Percentiles rank a stretch among this genome's conserved stretches.
Evolutionary conservation across 164 flowering plant species (phyloP).

Genomic region (Liriodendron chinense): DNA sequence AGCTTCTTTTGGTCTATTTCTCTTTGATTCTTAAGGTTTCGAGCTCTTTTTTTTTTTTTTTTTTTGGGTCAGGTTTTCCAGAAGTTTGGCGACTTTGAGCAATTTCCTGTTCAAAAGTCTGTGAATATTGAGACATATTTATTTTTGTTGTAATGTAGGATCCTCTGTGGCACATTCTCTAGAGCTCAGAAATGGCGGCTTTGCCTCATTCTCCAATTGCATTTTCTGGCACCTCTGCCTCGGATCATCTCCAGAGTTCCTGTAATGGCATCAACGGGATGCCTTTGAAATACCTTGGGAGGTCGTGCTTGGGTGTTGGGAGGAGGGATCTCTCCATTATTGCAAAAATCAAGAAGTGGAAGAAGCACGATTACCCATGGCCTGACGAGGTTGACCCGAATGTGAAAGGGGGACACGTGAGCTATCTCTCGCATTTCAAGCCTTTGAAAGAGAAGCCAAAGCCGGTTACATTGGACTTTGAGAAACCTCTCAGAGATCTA

Average conservation of each 20-base stretch:
- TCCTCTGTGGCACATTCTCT: too few relatives aligned
- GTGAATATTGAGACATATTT: too few relatives aligned
- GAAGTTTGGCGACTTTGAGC: too few relatives aligned
- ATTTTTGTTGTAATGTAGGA: too few relatives aligned
- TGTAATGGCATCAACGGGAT: constrained; percentile 45
- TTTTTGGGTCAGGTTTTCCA: too few relatives aligned
- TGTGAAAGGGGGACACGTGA: constrained; percentile 70
- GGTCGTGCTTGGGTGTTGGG: constrained; percentile 27
- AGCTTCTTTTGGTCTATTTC: too few relatives aligned
- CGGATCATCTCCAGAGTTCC: constrained; percentile 68
- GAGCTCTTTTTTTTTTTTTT: too few relatives aligned
- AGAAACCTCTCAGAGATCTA: constrained; percentile 80
- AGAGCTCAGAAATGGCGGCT: constrained; percentile 44
- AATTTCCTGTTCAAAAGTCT: too few relatives aligned
- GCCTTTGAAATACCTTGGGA: constrained; percentile 35
- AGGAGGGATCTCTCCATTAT: constrained; percentile 32
- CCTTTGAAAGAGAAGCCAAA: constrained; percentile 82
- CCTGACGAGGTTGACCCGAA: constrained; percentile 70
- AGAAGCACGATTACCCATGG: constrained; percentile 86
- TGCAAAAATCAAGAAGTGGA: constrained; percentile 67
- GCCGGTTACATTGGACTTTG: constrained; percentile 77
- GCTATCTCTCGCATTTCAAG: constrained; percentile 78
- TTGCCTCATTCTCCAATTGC: constrained; percentile 36
- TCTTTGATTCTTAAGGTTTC: too few relatives aligned
- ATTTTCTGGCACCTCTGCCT: constrained; percentile 42